Evolutionary conservation across 1,139 yeast genomes (phyloP), one percentile per base, ranked within the genome.

Genomic region (Blastobotrys raffinosifermentans): DNA sequence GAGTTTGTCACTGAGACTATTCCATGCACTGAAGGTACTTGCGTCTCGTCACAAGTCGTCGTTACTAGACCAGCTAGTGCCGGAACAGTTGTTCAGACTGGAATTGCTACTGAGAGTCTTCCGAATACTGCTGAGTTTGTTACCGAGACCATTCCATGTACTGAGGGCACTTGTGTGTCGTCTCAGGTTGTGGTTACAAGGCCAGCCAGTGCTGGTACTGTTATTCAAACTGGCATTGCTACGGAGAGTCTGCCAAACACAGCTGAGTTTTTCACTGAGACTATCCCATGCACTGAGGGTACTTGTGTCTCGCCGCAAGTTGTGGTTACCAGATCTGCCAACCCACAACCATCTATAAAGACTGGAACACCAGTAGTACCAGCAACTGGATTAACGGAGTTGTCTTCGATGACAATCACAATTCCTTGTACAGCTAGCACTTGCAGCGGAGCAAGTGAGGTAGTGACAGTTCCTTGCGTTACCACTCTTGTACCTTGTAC

Each of bases 91-190:
- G 32, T 40, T 3, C 26, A 34, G 2, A 16, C 37, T 10, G 34
- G 45, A 2, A 27, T 34, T 7, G 37, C 38, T 21, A 45, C 48
- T 6, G 29, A 20, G 9, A 43, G 47, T 4, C 34, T 41, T 29
- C 46, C 47, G 3, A 45, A 48, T 20, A 14, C 34, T 7, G 35
- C 40, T 5, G 27, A 25, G 27, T 25, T 8, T n/a, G 11, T 14
- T 6, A 15, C 27, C 37, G 26, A 22, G 10, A 45, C 48, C 8
- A 33, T 45, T 26, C 47, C 46, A 3, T 45, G 49, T 19, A 17
- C 35, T 7, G 37, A 42, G 13, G 19, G 45, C 8, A 29, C 33
- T 21, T 40, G 46, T 17, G 11, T 20, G 4, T 23, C 31, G 29
- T 31, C 7, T 26, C 22, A 11, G 18, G 21, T 19, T 11, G 22